Percentiles rank a stretch among this genome's conserved stretches.
Conservation (phyloP, 78 protist species). For the Fonticula alba region DNA sequence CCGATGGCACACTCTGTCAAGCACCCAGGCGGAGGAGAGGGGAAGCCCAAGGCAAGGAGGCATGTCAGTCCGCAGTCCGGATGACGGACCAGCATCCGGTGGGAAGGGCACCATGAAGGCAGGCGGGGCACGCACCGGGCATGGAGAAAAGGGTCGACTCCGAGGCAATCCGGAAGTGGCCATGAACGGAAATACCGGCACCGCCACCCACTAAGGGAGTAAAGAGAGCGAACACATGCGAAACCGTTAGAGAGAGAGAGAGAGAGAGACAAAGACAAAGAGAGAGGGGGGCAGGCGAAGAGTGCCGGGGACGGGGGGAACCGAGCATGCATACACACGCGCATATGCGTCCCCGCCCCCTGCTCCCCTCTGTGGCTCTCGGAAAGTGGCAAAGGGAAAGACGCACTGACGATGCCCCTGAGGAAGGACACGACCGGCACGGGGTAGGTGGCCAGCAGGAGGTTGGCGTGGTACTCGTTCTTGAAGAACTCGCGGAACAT, state of each 20-base stretch:
- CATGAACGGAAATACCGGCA: slow-evolving; percentile 46
- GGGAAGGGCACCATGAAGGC: background rate
- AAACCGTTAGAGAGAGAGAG: no score
- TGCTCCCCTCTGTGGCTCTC: no score
- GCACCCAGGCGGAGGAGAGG: no score
- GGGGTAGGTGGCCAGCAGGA: background rate
- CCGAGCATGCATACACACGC: no score
- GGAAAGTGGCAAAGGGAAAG: no score
- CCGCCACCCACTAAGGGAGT: slow-evolving; percentile 28
- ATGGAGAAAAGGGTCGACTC: slow-evolving; percentile 54
- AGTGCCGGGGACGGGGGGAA: no score
- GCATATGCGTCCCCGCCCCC: no score
- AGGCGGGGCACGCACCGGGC: slow-evolving; percentile 37
- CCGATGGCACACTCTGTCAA: slow-evolving; percentile 10
- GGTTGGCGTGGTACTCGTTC: slow-evolving; percentile 36
- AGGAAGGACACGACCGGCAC: slow-evolving; percentile 24
- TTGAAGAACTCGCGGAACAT: slow-evolving; percentile 16
- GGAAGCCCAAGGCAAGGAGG: background rate
- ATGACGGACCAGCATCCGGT: no score
- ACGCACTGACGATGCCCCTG: slow-evolving; percentile 38
- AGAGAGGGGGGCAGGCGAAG: no score
- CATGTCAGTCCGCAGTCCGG: no score
- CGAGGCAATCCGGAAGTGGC: slow-evolving; percentile 35
- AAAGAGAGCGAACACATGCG: background rate
- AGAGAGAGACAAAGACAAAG: no score